Conservation (phyloP, 1,284 basidiomycete genomes). For the Marasmius tenuissimus region DNA sequence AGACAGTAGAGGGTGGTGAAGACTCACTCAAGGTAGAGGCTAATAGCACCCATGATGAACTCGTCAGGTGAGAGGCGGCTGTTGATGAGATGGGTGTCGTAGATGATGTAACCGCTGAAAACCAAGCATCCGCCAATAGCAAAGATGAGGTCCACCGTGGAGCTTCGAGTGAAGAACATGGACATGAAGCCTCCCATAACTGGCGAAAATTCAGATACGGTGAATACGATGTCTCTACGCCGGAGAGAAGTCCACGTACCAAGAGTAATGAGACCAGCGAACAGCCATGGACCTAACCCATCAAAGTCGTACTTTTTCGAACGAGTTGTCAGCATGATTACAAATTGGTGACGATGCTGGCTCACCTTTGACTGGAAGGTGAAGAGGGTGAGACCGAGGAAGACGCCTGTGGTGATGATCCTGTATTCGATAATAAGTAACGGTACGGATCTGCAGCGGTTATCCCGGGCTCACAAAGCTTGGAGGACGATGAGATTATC, state of each 20-base stretch:
- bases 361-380: conserved; percentile 80
- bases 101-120: conserved; percentile 84
- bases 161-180: conserved; percentile 78
- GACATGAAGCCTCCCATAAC: conserved; percentile 78
- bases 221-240: conserved; percentile 1
- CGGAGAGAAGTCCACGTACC: conserved; percentile 37
- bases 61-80: conserved; percentile 83
- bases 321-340: conserved; percentile 1
- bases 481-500: conserved; percentile 80
- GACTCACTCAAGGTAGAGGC: conserved; percentile 82
- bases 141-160: conserved; percentile 75
- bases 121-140: conserved; percentile 78
- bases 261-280: conserved; percentile 72
- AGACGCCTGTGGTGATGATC: conserved; percentile 83
- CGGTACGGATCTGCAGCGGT: not conserved
- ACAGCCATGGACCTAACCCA: conserved; percentile 82
- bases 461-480: conserved; percentile 59
- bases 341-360: not conserved
- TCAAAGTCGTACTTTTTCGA: conserved; percentile 79
- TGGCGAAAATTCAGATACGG: conserved; percentile 27
- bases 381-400: conserved; percentile 84
- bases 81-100: conserved; percentile 86
- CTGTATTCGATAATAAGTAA: conserved; percentile 31
- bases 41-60: conserved; percentile 83
- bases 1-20: conserved; percentile 12